Conservation (phyloP, 2,329 filamentous ascomycete species). For the Claviceps fusiformis region DNA sequence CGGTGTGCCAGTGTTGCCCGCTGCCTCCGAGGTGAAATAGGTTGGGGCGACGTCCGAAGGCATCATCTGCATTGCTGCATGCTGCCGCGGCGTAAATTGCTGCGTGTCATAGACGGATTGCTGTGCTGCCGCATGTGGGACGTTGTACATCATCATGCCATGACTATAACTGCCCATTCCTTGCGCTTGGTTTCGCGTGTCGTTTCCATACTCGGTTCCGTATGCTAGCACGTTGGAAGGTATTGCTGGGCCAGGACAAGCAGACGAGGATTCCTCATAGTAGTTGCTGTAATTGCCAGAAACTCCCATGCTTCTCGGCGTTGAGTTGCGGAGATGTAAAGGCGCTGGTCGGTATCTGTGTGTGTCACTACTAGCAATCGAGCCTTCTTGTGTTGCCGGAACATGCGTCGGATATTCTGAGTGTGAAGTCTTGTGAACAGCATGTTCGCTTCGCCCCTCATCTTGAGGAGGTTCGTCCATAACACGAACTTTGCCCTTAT, state of each 20-base stretch:
- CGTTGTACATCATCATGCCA: slow-evolving; percentile 66
- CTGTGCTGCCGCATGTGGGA: slow-evolving; percentile 48
- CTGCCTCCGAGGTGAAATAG: slow-evolving; percentile 45
- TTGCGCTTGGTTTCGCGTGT: slow-evolving; percentile 42
- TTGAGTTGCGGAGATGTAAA: slow-evolving; percentile 34
- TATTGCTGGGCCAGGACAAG: slow-evolving; percentile 43
- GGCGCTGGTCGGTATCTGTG: slow-evolving; percentile 36
- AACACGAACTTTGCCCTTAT: slow-evolving; percentile 35
- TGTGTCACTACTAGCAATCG: slow-evolving; percentile 19
- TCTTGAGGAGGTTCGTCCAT: slow-evolving; percentile 70
- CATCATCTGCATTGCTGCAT: slow-evolving; percentile 63
- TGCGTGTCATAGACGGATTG: slow-evolving; percentile 61
- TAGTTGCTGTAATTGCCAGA: slow-evolving; percentile 45
- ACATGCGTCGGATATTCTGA: slow-evolving; percentile 39
- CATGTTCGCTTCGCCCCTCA: slow-evolving; percentile 62
- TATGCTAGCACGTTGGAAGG: slow-evolving; percentile 42
- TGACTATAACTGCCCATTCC: slow-evolving; percentile 46
- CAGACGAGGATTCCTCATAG: slow-evolving; percentile 39
- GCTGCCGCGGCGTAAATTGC: slow-evolving; percentile 63
- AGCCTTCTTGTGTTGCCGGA: slow-evolving; percentile 30
- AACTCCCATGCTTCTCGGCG: slow-evolving; percentile 38
- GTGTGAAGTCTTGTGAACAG: slow-evolving; percentile 47
- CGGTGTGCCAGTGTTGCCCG: slow-evolving; percentile 38
- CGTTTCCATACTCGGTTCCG: slow-evolving; percentile 51
- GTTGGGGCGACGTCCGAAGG: slow-evolving; percentile 39